phyloP scores from a whole-genome alignment of 2,329 filamentous ascomycete genomes.

The Paecilomyces variotii region DNA sequence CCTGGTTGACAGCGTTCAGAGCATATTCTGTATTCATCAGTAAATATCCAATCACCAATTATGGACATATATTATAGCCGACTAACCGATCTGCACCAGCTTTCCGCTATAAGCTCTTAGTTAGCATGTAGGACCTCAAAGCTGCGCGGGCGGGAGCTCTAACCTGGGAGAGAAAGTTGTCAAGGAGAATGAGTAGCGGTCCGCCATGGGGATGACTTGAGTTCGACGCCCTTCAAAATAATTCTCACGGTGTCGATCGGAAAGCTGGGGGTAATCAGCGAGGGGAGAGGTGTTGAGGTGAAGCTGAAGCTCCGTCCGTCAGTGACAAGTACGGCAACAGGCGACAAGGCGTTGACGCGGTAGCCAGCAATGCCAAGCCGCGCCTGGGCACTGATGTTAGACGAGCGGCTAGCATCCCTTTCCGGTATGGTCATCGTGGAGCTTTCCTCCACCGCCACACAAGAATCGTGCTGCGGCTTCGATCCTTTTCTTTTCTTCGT shows the following conservation, averaged over 20 bases:
- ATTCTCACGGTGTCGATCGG: neutral
- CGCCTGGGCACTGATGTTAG: constrained; percentile 12
- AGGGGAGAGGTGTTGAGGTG: constrained; percentile 9
- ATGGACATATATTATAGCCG: constrained; percentile 7
- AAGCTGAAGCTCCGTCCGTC: constrained; percentile 16
- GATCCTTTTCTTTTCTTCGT: constrained; percentile 8
- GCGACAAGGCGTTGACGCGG: constrained; percentile 28
- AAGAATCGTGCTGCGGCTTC: neutral
- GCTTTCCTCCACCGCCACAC: constrained; percentile 2
- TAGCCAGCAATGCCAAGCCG: constrained; percentile 10
- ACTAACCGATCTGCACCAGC: constrained; percentile 91
- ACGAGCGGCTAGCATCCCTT: constrained; percentile 13
- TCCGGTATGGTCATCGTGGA: constrained; percentile 1
- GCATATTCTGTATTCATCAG: constrained; percentile 71
- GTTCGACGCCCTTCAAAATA: constrained; percentile 10
- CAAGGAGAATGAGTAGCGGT: constrained; percentile 98
- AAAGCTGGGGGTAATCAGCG: constrained; percentile 4
- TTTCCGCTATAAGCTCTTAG: constrained; percentile 63
- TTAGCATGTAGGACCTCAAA: constrained; percentile 34
- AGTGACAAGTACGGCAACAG: constrained; percentile 9
- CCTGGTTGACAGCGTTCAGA: constrained; percentile 97
- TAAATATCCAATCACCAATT: constrained; percentile 1
- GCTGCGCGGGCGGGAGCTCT: constrained; percentile 27
- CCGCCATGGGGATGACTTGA: constrained; percentile 62
- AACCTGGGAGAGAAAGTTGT: constrained; percentile 99